Base-by-base conservation (phyloP, 495 filamentous ascomycete species). In the Bombardia bombarda region DNA sequence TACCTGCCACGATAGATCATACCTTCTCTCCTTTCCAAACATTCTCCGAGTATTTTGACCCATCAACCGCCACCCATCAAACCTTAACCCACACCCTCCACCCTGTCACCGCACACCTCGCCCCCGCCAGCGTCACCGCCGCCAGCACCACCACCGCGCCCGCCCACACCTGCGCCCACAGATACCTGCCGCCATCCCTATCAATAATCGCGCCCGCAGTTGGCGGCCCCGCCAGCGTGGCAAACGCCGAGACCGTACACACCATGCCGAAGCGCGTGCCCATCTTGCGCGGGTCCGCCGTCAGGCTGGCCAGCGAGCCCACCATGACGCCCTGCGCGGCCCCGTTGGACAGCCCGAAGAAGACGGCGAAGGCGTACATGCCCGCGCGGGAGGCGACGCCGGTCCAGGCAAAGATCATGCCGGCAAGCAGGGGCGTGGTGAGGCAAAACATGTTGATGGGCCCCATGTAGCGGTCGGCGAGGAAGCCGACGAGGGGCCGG, bases 201-300 rank as follows among this genome's bases (percentile, higher is more conserved):
- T 69, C 64, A 20, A 70, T 68, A 26, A 69, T 69, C 5, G 66
- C 66, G 3, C 68, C 65, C 0, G 68, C 66, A 1, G 57, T 65
- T 1, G 66, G 66, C 17, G 68, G 66, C 0, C 68, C 68, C 1
- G 66, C 67, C 14, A 69, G 52, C 14, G 63, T 62, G 3, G 65
- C 64, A 38, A 68, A 65, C 5, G 55, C 61, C 3, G 53, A 42
- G 24, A 66, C 53, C 3, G 63, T 69, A 22, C 61, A 67, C 13
- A 66, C 60, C 66, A 71, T 69, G 24, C 68, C 68, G 37, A 66
- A 69, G 14, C 66, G 32, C 0, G 57, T 66, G 3, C 68, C 67
- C 65, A 69, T 66, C 53, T 64, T 66, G 16, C 53, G 38, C 1
- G 57, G 64, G 39, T 70, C 58, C 30, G 47, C 55, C 10, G 60